Percentiles rank a stretch among this genome's conserved stretches.
Conservation (phyloP, 2,329 filamentous ascomycete species). For the Fusarium sp. region DNA sequence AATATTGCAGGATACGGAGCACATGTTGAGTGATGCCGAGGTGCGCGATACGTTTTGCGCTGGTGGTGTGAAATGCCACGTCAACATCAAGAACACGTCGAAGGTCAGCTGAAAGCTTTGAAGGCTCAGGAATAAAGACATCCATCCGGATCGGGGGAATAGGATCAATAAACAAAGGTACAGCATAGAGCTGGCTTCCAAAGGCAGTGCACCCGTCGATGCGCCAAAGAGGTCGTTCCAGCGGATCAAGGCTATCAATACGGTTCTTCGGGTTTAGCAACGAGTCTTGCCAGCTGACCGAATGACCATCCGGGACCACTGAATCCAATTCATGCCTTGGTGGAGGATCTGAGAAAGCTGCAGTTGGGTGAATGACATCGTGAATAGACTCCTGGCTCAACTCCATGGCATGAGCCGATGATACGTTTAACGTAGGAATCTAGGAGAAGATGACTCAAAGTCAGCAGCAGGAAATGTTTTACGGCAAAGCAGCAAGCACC, state of each 20-base stretch:
- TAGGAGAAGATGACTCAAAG: slow-evolving; percentile 13
- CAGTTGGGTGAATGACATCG: slow-evolving; percentile 72
- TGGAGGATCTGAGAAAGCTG: slow-evolving; percentile 59
- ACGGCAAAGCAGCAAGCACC: slow-evolving; percentile 40
- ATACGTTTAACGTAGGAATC: slow-evolving; percentile 16
- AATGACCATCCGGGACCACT: slow-evolving; percentile 10
- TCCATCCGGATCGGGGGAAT: slow-evolving; percentile 70
- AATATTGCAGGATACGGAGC: slow-evolving; percentile 67
- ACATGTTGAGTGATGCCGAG: slow-evolving; percentile 70
- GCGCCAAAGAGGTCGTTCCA: slow-evolving; percentile 65
- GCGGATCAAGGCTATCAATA: slow-evolving; percentile 68
- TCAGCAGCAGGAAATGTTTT: slow-evolving; percentile 35
- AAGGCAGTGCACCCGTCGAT: slow-evolving; percentile 72
- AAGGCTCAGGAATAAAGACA: slow-evolving; percentile 69
- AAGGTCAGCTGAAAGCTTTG: slow-evolving; percentile 58
- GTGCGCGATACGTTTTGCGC: slow-evolving; percentile 62
- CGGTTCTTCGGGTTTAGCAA: slow-evolving; percentile 73
- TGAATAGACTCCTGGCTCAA: slow-evolving; percentile 67
- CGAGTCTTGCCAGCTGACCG: slow-evolving; percentile 62
- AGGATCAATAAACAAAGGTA: slow-evolving; percentile 66
- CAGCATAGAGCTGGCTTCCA: slow-evolving; percentile 71
- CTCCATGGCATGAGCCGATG: slow-evolving; percentile 62
- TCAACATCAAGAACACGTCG: slow-evolving; percentile 64
- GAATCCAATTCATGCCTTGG: slow-evolving; percentile 10
- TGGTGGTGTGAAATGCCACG: slow-evolving; percentile 70